Evolutionary conservation across 2,329 filamentous ascomycete genomes (phyloP).

Genomic region (Penicillium olsonii): DNA sequence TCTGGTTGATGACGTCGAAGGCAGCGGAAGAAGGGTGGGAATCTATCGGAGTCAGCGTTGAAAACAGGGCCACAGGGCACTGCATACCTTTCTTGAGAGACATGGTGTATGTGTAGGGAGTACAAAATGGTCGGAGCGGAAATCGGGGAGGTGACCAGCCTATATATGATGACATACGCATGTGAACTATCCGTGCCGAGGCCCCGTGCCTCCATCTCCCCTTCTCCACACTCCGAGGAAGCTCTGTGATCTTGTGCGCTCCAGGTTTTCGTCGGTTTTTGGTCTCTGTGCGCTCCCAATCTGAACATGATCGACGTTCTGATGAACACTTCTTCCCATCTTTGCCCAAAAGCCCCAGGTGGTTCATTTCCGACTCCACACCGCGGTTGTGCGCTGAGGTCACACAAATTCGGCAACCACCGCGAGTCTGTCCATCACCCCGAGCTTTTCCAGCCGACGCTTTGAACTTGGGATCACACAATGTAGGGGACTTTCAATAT

Average conservation of each 20-base stretch:
- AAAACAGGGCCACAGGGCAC: not conserved
- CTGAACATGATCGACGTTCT: conserved; percentile 1
- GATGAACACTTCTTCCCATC: not conserved
- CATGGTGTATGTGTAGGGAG: conserved; percentile 57
- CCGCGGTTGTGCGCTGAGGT: conserved; percentile 6
- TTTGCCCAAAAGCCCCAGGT: not conserved
- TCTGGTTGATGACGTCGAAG: conserved; percentile 82
- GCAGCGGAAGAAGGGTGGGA: conserved; percentile 87
- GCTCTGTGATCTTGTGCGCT: conserved; percentile 1
- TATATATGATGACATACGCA: conserved; percentile 29
- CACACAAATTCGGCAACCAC: conserved; percentile 20
- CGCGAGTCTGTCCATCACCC: conserved; percentile 16
- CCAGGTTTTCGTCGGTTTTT: not conserved
- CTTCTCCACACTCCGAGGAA: conserved; percentile 8
- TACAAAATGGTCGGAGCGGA: not conserved
- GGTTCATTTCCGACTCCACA: conserved; percentile 6
- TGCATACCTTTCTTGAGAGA: conserved; percentile 70
- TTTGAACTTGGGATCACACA: conserved; percentile 8
- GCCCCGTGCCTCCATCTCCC: conserved; percentile 14
- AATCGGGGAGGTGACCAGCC: conserved; percentile 18
- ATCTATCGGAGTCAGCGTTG: conserved; percentile 49
- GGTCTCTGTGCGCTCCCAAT: not conserved
- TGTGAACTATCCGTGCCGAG: conserved; percentile 29
- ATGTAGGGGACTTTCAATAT: not conserved
- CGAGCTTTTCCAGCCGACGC: conserved; percentile 10